These are phyloP conservation scores for Herpetospermum pedunculosum DNA, from an alignment of 306 rosid genomes.

Conservation along the genomic window DNA sequence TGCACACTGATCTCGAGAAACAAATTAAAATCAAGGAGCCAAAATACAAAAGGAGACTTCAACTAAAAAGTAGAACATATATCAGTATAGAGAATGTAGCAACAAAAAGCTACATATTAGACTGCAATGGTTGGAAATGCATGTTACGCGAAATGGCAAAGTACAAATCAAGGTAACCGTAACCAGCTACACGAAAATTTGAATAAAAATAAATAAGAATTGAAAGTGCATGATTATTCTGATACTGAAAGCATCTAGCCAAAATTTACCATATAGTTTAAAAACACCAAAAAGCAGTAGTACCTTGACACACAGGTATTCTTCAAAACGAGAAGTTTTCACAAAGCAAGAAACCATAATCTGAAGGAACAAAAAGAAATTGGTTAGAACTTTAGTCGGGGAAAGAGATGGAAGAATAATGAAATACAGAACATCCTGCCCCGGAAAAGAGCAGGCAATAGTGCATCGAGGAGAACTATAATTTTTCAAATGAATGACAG, in stretches of 20 bases:
- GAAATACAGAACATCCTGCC: neutral
- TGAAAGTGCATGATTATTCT: neutral
- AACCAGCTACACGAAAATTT: neutral
- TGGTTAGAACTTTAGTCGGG: neutral
- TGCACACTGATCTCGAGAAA: neutral
- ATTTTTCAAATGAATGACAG: neutral
- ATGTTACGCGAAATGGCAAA: neutral
- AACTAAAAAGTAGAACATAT: neutral
- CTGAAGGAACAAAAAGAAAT: constrained; percentile 29
- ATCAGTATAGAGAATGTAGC: neutral
- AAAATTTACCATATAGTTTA: neutral
- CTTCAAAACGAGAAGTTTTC: constrained; percentile 91
- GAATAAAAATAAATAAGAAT: neutral
- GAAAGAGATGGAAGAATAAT: neutral
- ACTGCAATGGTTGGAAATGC: neutral
- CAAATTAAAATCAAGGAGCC: neutral
- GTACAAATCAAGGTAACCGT: neutral
- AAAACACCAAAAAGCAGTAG: neutral
- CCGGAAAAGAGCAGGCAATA: no score
- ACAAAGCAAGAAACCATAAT: constrained; percentile 91
- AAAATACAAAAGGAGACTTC: neutral
- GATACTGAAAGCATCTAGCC: neutral
- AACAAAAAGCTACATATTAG: neutral
- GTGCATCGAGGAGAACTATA: neutral
- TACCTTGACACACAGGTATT: constrained; percentile 93